phyloP scores from a whole-genome alignment of 345 rosid species.

The Aethionema arabicum region DNA sequence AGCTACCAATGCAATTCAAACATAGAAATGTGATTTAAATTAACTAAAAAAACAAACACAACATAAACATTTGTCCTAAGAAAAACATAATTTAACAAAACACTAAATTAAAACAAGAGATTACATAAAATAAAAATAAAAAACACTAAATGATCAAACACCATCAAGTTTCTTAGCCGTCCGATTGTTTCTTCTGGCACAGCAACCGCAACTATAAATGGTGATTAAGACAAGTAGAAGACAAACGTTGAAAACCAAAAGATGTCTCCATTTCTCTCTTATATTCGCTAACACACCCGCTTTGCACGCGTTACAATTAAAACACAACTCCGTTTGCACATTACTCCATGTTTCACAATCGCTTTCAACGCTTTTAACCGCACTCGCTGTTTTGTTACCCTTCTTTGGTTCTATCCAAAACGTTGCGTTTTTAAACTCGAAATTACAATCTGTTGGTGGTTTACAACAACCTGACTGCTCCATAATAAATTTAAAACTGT shows the following conservation, averaged over 20 bases:
- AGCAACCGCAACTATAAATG: slow-evolving; percentile 37
- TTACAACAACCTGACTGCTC: slow-evolving; percentile 74
- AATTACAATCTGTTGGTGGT: slow-evolving; percentile 59
- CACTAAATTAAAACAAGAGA: neutral
- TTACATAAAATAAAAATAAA: neutral
- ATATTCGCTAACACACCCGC: slow-evolving; percentile 49
- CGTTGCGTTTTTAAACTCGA: slow-evolving; percentile 45
- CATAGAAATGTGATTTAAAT: too few relatives aligned
- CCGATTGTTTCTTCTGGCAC: slow-evolving; percentile 43
- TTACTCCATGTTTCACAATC: slow-evolving; percentile 62
- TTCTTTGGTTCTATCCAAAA: slow-evolving; percentile 33
- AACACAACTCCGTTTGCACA: slow-evolving; percentile 46
- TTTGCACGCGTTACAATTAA: slow-evolving; percentile 60
- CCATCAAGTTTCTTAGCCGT: slow-evolving; percentile 13
- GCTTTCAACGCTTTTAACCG: neutral
- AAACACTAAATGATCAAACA: slow-evolving; percentile 15
- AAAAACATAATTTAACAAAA: slow-evolving; percentile 5
- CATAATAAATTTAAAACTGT: neutral
- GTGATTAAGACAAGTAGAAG: slow-evolving; percentile 33
- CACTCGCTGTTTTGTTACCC: slow-evolving; percentile 19
- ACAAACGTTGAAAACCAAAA: slow-evolving; percentile 39
- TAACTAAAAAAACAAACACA: too few relatives aligned
- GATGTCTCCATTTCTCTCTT: slow-evolving; percentile 45
- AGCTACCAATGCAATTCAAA: too few relatives aligned
- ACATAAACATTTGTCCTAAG: neutral